Percentiles rank a stretch among this genome's conserved stretches.
Conservation (phyloP, 345 rosid genomes). For the Linum tenue region DNA sequence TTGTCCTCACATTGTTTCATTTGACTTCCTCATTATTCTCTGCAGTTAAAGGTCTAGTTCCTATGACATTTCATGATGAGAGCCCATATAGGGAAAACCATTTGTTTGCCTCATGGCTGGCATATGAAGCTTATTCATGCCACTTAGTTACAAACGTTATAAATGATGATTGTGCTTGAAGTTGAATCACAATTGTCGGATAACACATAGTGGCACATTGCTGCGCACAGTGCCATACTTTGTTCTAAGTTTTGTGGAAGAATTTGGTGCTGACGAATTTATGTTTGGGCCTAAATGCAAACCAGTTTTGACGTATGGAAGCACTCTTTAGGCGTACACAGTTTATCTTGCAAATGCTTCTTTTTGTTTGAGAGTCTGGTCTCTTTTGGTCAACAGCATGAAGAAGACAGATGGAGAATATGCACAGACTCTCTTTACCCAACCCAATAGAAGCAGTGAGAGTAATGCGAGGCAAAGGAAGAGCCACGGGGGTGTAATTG, state of each 20-base stretch:
- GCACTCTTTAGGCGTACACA: not conserved
- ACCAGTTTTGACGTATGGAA: not conserved
- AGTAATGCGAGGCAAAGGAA: slow-evolving; percentile 39
- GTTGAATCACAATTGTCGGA: not conserved
- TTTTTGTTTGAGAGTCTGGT: slow-evolving; percentile 19
- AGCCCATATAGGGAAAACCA: too few relatives aligned
- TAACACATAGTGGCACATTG: not conserved
- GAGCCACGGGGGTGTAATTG: slow-evolving; percentile 51
- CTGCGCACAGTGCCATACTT: not conserved
- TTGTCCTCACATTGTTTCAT: too few relatives aligned
- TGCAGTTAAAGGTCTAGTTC: too few relatives aligned
- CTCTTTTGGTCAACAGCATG: slow-evolving; percentile 27
- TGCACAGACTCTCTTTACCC: slow-evolving; percentile 35
- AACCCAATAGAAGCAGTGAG: slow-evolving; percentile 36
- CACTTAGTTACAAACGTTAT: too few relatives aligned
- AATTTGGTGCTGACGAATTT: not conserved
- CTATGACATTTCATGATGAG: too few relatives aligned
- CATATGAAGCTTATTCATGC: too few relatives aligned
- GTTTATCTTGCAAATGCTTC: slow-evolving; percentile 8
- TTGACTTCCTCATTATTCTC: too few relatives aligned
- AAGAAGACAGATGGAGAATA: slow-evolving; percentile 27
- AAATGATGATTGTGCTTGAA: too few relatives aligned
- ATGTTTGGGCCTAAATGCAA: not conserved
- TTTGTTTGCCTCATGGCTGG: too few relatives aligned
- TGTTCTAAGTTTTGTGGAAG: too few relatives aligned